A percentile compares a stretch with the other conserved stretches of the same genome.
Conservation (phyloP, 345 rosid species). For the Sapria himalayana region DNA sequence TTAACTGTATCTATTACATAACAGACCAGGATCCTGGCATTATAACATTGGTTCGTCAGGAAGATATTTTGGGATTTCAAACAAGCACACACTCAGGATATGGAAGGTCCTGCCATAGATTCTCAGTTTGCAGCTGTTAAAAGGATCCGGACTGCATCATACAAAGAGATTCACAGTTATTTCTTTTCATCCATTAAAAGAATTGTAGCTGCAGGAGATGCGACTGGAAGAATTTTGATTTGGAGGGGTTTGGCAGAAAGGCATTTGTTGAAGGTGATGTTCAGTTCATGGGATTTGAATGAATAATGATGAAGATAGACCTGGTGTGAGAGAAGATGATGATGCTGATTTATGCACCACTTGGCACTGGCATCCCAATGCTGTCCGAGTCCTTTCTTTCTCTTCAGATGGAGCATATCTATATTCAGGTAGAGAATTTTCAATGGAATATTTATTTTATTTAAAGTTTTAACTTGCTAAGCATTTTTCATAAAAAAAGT, state of each 20-base stretch:
- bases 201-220: slow-evolving; percentile 77
- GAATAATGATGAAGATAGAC: slow-evolving; percentile 38
- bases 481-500: too few relatives aligned
- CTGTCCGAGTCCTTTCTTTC: slow-evolving; percentile 45
- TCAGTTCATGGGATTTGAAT: slow-evolving; percentile 9
- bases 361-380: slow-evolving; percentile 83
- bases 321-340: slow-evolving; percentile 80
- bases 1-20: too few relatives aligned
- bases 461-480: too few relatives aligned
- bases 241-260: slow-evolving; percentile 77
- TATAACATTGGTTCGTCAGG: slow-evolving; percentile 46
- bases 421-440: slow-evolving; percentile 47
- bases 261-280: slow-evolving; percentile 17
- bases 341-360: slow-evolving; percentile 89
- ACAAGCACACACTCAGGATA: slow-evolving; percentile 34
- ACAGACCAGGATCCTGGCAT: slow-evolving; percentile 45
- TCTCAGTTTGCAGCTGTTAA: slow-evolving; percentile 18
- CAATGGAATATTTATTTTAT: too few relatives aligned
- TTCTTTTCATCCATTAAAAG: slow-evolving; percentile 76
- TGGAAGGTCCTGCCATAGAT: slow-evolving; percentile 50
- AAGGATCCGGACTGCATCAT: slow-evolving; percentile 63
- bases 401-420: slow-evolving; percentile 88
- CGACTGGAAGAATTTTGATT: slow-evolving; percentile 67
- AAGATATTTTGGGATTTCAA: slow-evolving; percentile 34
- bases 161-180: slow-evolving; percentile 41